phyloP scores from a whole-genome alignment of 2,329 filamentous ascomycete species.

The Cladosporium cucumerinum region DNA sequence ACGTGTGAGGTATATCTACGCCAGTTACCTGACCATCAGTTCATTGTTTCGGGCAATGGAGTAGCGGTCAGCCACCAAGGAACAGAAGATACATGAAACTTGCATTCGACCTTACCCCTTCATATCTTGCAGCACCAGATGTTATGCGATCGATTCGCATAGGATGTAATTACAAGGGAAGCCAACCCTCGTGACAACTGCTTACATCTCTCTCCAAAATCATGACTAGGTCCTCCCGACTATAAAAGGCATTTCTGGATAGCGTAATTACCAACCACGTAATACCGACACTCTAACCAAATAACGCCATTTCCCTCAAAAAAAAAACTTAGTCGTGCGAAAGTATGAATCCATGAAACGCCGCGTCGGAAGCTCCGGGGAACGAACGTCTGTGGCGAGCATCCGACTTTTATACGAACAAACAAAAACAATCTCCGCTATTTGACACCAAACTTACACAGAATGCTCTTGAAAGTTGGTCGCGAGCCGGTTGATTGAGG shows the following conservation, averaged over 20 bases:
- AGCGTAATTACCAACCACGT: not conserved
- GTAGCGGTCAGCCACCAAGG: not conserved
- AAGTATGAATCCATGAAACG: not conserved
- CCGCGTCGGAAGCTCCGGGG: not conserved
- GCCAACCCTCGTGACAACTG: not conserved
- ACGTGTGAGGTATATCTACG: not conserved
- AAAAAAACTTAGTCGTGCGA: not conserved
- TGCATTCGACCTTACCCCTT: not conserved
- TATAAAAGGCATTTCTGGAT: not conserved
- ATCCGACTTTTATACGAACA: not conserved
- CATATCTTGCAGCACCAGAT: not conserved
- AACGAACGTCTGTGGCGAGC: not conserved
- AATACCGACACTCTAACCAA: not conserved
- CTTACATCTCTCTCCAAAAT: not conserved
- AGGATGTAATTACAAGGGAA: too few species aligned
- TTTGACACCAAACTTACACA: not conserved
- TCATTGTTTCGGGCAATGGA: not conserved
- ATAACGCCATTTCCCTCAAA: not conserved
- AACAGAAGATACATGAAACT: not conserved
- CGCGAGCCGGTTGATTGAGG: not conserved
- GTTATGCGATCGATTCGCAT: not conserved
- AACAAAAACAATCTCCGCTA: not conserved
- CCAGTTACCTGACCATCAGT: not conserved
- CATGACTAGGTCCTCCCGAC: not conserved
- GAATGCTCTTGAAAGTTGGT: not conserved